phyloP scores from a whole-genome alignment of 163 green algal species.

The Chlamydomonas reinhardtii region DNA sequence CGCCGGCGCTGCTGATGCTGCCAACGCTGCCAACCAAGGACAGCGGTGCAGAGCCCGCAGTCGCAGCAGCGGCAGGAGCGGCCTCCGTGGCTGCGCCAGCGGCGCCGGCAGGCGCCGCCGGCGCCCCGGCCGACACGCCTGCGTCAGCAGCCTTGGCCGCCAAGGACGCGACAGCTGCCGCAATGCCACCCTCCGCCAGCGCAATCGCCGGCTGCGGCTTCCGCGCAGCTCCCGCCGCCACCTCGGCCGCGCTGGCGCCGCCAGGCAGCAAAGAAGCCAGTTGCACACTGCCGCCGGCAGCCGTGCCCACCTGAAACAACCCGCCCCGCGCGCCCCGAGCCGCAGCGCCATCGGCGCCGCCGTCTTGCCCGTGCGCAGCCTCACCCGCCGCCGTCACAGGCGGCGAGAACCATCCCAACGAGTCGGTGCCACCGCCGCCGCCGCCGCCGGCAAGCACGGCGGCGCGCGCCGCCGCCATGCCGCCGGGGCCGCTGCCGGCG shows the following conservation, averaged over 20 bases:
- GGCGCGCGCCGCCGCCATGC: background rate
- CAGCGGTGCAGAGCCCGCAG: background rate
- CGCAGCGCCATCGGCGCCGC: background rate
- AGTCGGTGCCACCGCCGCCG: no score
- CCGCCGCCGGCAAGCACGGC: no score
- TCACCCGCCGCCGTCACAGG: no score
- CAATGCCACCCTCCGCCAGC: background rate
- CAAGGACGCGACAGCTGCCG: no score
- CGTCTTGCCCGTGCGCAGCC: background rate
- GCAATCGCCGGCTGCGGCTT: background rate
- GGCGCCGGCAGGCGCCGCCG: no score
- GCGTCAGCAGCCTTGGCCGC: no score
- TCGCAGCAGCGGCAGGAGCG: background rate
- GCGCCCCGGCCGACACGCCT: no score
- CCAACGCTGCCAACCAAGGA: background rate
- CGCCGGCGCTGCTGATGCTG: slow-evolving; percentile 9
- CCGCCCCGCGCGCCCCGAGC: background rate
- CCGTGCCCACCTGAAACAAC: no score
- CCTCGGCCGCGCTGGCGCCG: background rate
- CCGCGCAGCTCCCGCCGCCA: background rate
- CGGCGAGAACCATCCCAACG: background rate
- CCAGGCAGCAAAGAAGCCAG: background rate
- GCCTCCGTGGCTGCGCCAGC: background rate
- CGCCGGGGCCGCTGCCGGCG: background rate
- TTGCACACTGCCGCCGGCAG: no score